Evolutionary conservation across 73 alveolate genomes (phyloP), one percentile per base, ranked within the genome.

Genomic region (Paramecium sonneborni): DNA sequence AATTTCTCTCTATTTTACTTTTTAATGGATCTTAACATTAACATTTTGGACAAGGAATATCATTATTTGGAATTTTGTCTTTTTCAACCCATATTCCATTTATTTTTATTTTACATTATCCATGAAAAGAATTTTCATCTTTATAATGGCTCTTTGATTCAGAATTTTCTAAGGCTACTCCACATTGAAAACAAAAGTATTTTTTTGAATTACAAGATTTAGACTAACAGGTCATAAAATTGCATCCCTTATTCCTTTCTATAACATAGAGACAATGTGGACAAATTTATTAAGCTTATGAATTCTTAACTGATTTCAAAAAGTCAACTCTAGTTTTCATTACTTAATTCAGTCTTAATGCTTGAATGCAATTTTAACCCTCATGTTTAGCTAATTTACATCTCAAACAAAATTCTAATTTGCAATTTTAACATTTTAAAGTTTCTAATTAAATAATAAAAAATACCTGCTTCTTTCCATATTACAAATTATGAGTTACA

Each of bases 391-490:
- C 11, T 1, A 30, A 11, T n/a, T 26, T 62, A 28, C 84, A 62
- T 62, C 24, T 62, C 18, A 62, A 26, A 28, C 84, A 62, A 32
- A 23, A 62, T 10, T 62, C 23, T 3, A 26, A 62, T 30, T 62
- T 62, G 24, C 84, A 62, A 30, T 62, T 1, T 12, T 21, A 10
- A 26, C 84, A 62, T 26, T 7, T 4, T 5, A 30, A 62, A 26
- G 20, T 30, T 23, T 62, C 84, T 62, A 24, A 24, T 30, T 4
- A 30, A 14, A 26, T 4, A 23, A 3, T 11, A 26, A 2, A 24
- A 62, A 3, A 62, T 62, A 62, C 84, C 84, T 30, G 84, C 84
- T 23, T 62, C 44, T 9, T 62, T 32, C 84, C 84, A 62, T 30
- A 62, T 62, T 30, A 62, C 7, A 26, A 62, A 62, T 15, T 14